Base-by-base conservation (phyloP, 495 filamentous ascomycete species). In the Cetradonia linearis region DNA sequence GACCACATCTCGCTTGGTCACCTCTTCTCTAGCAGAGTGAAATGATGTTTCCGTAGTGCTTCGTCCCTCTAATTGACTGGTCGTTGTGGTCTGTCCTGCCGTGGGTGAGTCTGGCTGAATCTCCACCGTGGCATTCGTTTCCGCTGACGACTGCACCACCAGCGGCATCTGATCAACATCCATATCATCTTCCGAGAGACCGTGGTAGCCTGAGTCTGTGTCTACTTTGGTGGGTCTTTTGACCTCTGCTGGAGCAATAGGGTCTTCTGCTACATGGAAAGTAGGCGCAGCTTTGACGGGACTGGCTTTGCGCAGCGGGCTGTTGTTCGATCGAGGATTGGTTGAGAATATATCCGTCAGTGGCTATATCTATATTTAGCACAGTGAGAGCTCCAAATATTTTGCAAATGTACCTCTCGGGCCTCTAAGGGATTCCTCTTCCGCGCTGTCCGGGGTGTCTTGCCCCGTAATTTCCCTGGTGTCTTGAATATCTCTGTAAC, bases 401-500 rank as follows among this genome's bases (percentile, higher is more conserved):
- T 14, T 34, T 20, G 49, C 20, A 50, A 20, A 76, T 81, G 63
- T 75, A 95, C 89, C 69, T 85, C 79, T 65, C 91, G 83, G 50
- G 73, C 68, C 70, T 87, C 86, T 57, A 78, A 72, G 8, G 77
- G 72, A 66, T 83, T 81, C 30, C 74, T 77, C 71, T 93, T 95
- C 49, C 88, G 80, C 16, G 77, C 76, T 2, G 91, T 95, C 50
- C 89, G 81, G 40, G 93, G 92, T 8, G 93, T 96, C 75, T 94
- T 96, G 59, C 91, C 93, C 63, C 90, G 83, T 74, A 96, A 74
- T 65, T 94, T 96, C 27, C 91, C 92, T 2, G 93, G 93, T 5
- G 93, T 97, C 67, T 98, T 98, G 74, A 97, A 95, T 2, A 91
- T 81, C 63, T 97, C 94, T 33, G 88, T 79, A 57, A 97, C 84